A percentile compares a stretch with the other conserved stretches of the same genome.
phyloP scores from a whole-genome alignment of 139 green algal species.

The Micromonas commoda region DNA sequence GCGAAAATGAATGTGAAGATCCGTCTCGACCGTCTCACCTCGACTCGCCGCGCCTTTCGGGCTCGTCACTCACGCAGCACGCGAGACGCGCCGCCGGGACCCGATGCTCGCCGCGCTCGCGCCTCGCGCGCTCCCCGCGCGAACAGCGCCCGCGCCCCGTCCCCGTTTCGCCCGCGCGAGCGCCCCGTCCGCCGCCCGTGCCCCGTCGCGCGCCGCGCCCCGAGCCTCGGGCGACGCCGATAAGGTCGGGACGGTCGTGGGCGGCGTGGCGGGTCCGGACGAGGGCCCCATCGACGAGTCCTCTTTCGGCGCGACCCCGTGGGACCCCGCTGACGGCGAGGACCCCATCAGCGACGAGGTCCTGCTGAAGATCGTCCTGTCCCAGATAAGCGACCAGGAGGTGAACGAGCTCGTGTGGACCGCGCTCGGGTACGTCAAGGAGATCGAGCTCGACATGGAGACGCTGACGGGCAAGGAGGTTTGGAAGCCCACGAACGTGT shows the following conservation, averaged over 20 bases:
- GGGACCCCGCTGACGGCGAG: neutral
- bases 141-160: no score
- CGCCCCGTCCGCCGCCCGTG: neutral
- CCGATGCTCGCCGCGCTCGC: no score
- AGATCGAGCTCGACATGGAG: slow-evolving; percentile 12
- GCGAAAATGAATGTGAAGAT: no score
- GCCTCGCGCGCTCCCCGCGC: no score
- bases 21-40: no score
- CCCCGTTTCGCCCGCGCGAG: no score
- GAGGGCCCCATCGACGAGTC: neutral
- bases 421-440: slow-evolving; percentile 21
- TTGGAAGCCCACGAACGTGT: slow-evolving; percentile 21
- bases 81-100: no score
- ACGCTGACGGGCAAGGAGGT: slow-evolving; percentile 7
- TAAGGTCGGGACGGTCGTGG: neutral
- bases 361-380: slow-evolving; percentile 23
- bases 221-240: neutral
- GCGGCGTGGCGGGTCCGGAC: neutral
- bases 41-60: no score
- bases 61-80: no score
- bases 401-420: slow-evolving; percentile 35
- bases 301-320: slow-evolving; percentile 6
- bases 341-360: slow-evolving; percentile 17
- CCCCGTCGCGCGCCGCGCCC: neutral
- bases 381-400: slow-evolving; percentile 12